These are phyloP conservation scores for Diaporthe batatas DNA, from an alignment of 2,329 filamentous ascomycete species.

Conservation along the genomic window DNA sequence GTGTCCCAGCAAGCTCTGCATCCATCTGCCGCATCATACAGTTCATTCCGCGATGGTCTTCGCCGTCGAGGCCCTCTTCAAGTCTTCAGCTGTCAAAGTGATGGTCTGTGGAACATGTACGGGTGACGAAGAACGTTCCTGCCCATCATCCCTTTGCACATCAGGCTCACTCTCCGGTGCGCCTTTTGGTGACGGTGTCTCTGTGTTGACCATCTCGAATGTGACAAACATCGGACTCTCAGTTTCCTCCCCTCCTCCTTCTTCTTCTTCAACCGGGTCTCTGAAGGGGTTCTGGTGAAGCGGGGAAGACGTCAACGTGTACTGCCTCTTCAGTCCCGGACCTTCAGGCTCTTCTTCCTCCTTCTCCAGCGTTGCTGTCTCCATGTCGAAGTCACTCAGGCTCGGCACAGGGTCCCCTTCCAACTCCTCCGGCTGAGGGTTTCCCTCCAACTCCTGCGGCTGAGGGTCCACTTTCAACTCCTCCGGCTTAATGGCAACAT, in stretches of 20 bases:
- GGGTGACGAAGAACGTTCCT: neutral
- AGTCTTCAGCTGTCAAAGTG: neutral
- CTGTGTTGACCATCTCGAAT: neutral
- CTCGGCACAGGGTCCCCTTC: neutral
- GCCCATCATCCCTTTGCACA: neutral
- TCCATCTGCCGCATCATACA: neutral
- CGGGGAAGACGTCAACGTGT: constrained; percentile 6
- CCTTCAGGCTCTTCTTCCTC: neutral
- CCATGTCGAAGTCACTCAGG: neutral
- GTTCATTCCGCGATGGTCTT: neutral
- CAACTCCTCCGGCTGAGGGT: neutral
- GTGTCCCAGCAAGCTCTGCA: neutral
- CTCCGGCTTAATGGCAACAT: neutral
- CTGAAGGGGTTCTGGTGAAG: constrained; percentile 24
- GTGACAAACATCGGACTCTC: neutral
- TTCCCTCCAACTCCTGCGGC: too few relatives aligned
- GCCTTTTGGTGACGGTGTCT: neutral
- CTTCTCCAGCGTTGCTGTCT: neutral
- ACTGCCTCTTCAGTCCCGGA: neutral
- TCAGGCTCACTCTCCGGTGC: neutral
- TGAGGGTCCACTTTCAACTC: neutral
- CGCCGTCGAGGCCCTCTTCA: constrained; percentile 1
- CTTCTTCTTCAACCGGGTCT: constrained; percentile 1
- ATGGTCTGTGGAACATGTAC: neutral
- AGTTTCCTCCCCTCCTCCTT: too few relatives aligned